Conservation (phyloP, 352 stramenopile species). For the Phytophthora rubi region DNA sequence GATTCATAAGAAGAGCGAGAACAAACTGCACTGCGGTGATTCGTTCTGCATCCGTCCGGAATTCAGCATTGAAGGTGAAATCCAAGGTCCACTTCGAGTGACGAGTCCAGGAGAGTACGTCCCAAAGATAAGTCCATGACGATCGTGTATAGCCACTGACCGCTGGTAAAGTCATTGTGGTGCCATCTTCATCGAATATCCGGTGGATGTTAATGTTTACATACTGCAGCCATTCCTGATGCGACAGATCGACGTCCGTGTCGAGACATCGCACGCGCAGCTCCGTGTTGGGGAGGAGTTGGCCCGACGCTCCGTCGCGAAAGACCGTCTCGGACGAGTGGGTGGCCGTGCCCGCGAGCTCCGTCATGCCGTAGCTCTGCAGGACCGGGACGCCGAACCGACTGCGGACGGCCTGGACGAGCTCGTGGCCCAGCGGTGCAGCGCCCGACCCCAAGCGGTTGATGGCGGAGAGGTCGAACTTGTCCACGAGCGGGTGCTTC, state of each 20-base stretch:
- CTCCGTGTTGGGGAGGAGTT: constrained; percentile 63
- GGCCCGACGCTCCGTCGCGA: constrained; percentile 43
- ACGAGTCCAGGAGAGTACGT: too few species aligned
- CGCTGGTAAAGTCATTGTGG: too few species aligned
- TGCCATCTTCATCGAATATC: too few species aligned
- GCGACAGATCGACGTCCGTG: constrained; percentile 30
- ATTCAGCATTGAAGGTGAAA: too few species aligned
- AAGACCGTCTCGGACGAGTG: constrained; percentile 30
- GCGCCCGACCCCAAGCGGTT: constrained; percentile 73
- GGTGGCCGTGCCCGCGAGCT: constrained; percentile 40
- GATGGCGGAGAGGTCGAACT: constrained; percentile 86
- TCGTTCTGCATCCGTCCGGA: too few species aligned
- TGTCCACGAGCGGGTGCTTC: constrained; percentile 87
- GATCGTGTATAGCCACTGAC: too few species aligned
- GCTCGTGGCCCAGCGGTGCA: constrained; percentile 78
- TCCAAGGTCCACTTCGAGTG: too few species aligned
- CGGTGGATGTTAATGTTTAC: too few species aligned
- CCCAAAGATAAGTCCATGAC: too few species aligned
- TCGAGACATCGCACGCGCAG: constrained; percentile 49
- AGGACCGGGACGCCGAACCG: constrained; percentile 60
- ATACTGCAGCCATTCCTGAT: too few species aligned
- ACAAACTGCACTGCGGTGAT: too few species aligned
- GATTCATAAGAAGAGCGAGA: too few species aligned
- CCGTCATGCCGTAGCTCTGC: constrained; percentile 73
- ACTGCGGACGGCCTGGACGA: constrained; percentile 57